These are phyloP conservation scores for Phyllosticta citrichinensis DNA, from an alignment of 2,329 filamentous ascomycete genomes.

Conservation along the genomic window DNA sequence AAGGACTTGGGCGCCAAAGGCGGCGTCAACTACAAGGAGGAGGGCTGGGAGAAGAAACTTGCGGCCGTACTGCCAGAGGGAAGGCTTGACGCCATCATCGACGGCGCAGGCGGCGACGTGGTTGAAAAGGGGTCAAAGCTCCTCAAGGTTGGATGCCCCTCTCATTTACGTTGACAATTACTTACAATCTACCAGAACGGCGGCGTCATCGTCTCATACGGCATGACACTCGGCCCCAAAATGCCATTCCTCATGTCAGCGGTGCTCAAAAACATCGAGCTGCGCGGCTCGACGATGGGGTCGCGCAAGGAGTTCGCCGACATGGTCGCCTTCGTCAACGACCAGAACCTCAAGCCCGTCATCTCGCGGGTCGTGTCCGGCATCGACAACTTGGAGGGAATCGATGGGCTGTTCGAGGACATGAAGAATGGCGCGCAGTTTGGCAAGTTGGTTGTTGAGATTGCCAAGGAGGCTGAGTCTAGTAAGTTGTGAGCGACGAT, in stretches of 20 bases:
- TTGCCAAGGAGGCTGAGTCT: constrained; percentile 16
- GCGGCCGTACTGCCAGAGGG: constrained; percentile 50
- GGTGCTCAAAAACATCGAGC: constrained; percentile 77
- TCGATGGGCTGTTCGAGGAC: constrained; percentile 75
- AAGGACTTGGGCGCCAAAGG: constrained; percentile 62
- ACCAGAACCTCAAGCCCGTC: constrained; percentile 64
- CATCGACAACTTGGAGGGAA: constrained; percentile 64
- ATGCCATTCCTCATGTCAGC: constrained; percentile 82
- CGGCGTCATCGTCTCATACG: constrained; percentile 77
- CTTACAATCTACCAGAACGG: constrained; percentile 41
- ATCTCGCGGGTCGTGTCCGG: constrained; percentile 66
- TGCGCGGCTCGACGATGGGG: constrained; percentile 83
- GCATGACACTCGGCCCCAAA: constrained; percentile 79
- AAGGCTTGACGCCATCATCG: constrained; percentile 75
- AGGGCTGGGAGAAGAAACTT: constrained; percentile 73
- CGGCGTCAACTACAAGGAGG: constrained; percentile 72
- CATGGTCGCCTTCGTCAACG: constrained; percentile 73
- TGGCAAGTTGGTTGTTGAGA: constrained; percentile 68
- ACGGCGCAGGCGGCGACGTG: constrained; percentile 82
- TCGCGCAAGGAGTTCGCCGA: constrained; percentile 81
- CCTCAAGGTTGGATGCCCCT: constrained; percentile 45
- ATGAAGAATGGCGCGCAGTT: constrained; percentile 83
- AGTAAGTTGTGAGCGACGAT: constrained; percentile 23
- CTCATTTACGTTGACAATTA: constrained; percentile 1
- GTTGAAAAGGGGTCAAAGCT: constrained; percentile 58